Evolutionary conservation across 2,329 filamentous ascomycete genomes (phyloP).

Genomic region (Hypoxylon sp.): DNA sequence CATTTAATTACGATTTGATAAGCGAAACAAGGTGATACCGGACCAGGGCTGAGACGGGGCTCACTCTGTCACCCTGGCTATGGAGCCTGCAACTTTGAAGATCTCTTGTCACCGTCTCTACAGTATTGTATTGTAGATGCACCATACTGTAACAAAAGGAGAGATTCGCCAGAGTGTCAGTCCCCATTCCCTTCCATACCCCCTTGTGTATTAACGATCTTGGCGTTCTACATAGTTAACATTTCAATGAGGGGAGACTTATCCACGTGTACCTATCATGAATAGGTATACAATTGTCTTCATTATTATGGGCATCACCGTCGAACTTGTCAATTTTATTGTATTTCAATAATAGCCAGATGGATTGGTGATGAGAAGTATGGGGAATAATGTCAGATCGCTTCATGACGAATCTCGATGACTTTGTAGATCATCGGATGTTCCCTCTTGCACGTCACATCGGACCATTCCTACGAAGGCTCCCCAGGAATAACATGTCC

Average conservation of each 20-base stretch:
- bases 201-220: background rate
- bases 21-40: conserved; percentile 14
- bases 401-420: conserved; percentile 10
- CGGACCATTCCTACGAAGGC: background rate
- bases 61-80: conserved; percentile 16
- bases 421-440: conserved; percentile 27
- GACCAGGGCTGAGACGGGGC: conserved; percentile 3
- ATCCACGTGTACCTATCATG: background rate
- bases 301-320: background rate
- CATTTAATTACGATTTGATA: conserved; percentile 16
- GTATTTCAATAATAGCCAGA: background rate
- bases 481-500: background rate
- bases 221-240: background rate
- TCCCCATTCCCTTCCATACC: background rate
- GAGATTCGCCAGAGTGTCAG: background rate
- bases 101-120: conserved; percentile 18
- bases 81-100: conserved; percentile 20
- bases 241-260: background rate
- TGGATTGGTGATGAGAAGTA: conserved; percentile 1
- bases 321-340: background rate
- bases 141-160: background rate
- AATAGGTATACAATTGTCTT: background rate
- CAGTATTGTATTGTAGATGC: conserved; percentile 10
- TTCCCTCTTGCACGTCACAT: conserved; percentile 13
- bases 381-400: conserved; percentile 4